These are phyloP conservation scores for Margaritispora aquatica DNA, from an alignment of 495 filamentous ascomycete species.

Conservation along the genomic window DNA sequence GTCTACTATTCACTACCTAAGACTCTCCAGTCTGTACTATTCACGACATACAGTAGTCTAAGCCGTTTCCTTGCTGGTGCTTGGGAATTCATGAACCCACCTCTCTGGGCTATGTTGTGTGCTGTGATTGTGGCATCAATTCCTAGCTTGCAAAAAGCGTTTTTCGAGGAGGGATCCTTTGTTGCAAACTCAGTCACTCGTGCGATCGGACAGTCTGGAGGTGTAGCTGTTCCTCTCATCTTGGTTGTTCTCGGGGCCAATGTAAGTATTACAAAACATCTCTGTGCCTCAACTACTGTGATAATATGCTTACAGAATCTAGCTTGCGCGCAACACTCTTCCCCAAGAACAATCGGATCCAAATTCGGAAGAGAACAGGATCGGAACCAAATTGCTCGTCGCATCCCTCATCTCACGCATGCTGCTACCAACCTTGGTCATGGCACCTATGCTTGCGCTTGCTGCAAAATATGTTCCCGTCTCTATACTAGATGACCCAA, in stretches of 20 bases:
- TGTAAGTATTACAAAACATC: constrained; percentile 31
- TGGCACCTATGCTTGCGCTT: constrained; percentile 89
- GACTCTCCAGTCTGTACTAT: constrained; percentile 48
- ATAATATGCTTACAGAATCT: background rate
- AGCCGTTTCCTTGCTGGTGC: constrained; percentile 55
- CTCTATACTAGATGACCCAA: constrained; percentile 94
- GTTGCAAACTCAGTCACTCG: constrained; percentile 88
- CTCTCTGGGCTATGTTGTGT: constrained; percentile 91
- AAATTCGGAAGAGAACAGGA: constrained; percentile 56
- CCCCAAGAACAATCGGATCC: constrained; percentile 46
- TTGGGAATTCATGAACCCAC: constrained; percentile 97
- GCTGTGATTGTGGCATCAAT: constrained; percentile 87
- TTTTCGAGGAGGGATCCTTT: constrained; percentile 87
- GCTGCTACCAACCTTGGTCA: constrained; percentile 85
- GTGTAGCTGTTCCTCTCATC: constrained; percentile 91
- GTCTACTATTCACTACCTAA: constrained; percentile 42
- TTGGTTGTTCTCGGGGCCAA: constrained; percentile 96
- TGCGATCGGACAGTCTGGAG: constrained; percentile 75
- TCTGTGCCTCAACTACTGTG: background rate
- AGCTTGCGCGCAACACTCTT: constrained; percentile 59
- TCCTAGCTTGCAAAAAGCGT: constrained; percentile 73
- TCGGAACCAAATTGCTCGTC: constrained; percentile 70
- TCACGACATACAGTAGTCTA: constrained; percentile 32
- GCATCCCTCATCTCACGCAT: constrained; percentile 84
- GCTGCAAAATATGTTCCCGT: constrained; percentile 86